These are phyloP conservation scores for Pseudocercospora fuligena DNA, from an alignment of 2,329 filamentous ascomycete genomes.

Conservation along the genomic window DNA sequence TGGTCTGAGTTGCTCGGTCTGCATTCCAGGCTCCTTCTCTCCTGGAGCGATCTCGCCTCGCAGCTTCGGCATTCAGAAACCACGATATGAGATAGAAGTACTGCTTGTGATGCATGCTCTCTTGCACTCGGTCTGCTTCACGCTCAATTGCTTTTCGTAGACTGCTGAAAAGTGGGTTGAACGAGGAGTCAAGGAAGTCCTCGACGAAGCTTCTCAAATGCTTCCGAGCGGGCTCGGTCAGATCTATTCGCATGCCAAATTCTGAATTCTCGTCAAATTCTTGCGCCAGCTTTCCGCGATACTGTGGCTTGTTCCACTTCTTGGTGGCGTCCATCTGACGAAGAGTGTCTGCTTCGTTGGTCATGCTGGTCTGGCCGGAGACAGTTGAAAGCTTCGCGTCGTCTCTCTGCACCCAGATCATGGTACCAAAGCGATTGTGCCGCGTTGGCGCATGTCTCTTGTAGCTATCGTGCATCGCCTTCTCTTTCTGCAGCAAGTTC, in stretches of 20 bases:
- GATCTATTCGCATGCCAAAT: slow-evolving; percentile 72
- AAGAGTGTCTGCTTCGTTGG: slow-evolving; percentile 72
- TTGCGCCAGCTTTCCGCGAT: slow-evolving; percentile 47
- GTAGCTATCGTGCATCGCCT: slow-evolving; percentile 77
- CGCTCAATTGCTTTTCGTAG: slow-evolving; percentile 88
- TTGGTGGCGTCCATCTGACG: slow-evolving; percentile 91
- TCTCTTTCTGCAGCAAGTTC: slow-evolving; percentile 78
- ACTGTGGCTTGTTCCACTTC: slow-evolving; percentile 81
- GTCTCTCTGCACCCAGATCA: slow-evolving; percentile 93
- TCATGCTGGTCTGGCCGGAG: slow-evolving; percentile 84
- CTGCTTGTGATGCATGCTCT: slow-evolving; percentile 77
- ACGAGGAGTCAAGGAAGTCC: slow-evolving; percentile 92
- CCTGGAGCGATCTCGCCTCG: slow-evolving; percentile 60
- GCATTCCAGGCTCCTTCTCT: slow-evolving; percentile 49
- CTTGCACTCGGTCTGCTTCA: slow-evolving; percentile 77
- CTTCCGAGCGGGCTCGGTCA: slow-evolving; percentile 75
- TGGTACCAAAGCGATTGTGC: slow-evolving; percentile 93
- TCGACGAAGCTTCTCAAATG: slow-evolving; percentile 83
- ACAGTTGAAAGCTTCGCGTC: slow-evolving; percentile 84
- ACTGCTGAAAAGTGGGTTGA: slow-evolving; percentile 85
- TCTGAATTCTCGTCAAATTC: slow-evolving; percentile 66
- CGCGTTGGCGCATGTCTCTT: slow-evolving; percentile 79
- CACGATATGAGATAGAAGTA: slow-evolving; percentile 92
- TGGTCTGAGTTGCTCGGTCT: slow-evolving; percentile 42
- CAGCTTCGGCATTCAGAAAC: slow-evolving; percentile 82